A percentile compares a stretch with the other conserved stretches of the same genome.
These are phyloP conservation scores for Trichoderma atroviride DNA, from an alignment of 2,329 filamentous ascomycete genomes.

Conservation along the genomic window DNA sequence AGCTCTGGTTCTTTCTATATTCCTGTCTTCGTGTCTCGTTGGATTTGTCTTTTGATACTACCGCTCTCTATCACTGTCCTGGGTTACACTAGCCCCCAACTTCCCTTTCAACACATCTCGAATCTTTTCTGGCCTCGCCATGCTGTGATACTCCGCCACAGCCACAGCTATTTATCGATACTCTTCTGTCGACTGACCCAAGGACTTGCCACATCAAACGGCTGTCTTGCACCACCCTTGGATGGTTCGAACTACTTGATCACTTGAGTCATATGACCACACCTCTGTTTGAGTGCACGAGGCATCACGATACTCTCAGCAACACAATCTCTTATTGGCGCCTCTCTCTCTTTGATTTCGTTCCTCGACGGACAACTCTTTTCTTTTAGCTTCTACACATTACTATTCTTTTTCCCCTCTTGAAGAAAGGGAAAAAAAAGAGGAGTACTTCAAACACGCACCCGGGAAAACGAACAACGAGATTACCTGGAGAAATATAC, in stretches of 20 bases:
- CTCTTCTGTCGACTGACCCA: background rate
- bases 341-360: conserved; percentile 6
- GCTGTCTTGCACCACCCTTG: conserved; percentile 9
- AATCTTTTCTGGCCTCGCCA: conserved; percentile 4
- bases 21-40: conserved; percentile 2
- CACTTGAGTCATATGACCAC: conserved; percentile 12
- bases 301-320: background rate
- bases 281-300: conserved; percentile 7
- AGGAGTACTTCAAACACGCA: background rate
- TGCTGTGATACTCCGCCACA: conserved; percentile 16
- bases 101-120: background rate
- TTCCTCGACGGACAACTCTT: background rate
- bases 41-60: conserved; percentile 12
- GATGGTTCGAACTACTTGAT: conserved; percentile 8
- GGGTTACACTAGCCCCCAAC: background rate
- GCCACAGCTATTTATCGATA: conserved; percentile 4
- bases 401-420: background rate
- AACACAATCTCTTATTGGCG: background rate
- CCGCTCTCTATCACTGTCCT: conserved; percentile 15
- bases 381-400: background rate
- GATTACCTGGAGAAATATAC: background rate
- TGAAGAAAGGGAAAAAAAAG: background rate
- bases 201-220: conserved; percentile 7
- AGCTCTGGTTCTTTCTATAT: background rate
- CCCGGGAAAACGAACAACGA: background rate